Base-by-base conservation (phyloP, 2,329 filamentous ascomycete species). In the Geosmithia flava region DNA sequence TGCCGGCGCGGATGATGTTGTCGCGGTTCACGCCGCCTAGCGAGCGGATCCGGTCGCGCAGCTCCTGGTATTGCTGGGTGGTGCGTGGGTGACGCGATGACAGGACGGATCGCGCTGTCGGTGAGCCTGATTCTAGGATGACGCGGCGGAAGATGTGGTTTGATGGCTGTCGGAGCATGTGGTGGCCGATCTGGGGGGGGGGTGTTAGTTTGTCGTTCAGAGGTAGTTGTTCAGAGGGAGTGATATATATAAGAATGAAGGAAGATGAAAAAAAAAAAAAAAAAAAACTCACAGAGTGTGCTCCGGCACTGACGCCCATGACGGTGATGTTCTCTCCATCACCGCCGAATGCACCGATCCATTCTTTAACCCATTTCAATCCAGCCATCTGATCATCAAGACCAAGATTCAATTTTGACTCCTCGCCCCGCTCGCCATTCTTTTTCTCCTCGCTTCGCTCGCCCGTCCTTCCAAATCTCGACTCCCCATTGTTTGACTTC, bases 221-320 rank as follows among this genome's bases (percentile, higher is more conserved):
- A n/a, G n/a, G n/a, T n/a, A n/a, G n/a, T n/a, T n/a, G n/a, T n/a
- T n/a, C n/a, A n/a, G n/a, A n/a, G n/a, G n/a, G n/a, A n/a, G n/a
- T n/a, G n/a, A n/a, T n/a, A n/a, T n/a, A n/a, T n/a, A n/a, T n/a
- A 49, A 6, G 10, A 37, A 5, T 6, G 33, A 11, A 13, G 13
- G 33, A 37, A 37, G 11, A 37, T n/a, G 11, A 11, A 37, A 37
- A 13, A 16, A 13, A 37, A 37, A 11, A 11, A 37, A 37, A 11
- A 37, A 37, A 3, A 43, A 45, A 47, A 58, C 55, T 55, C 55
- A 76, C 74, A 49, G 78, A 80, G 60, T 85, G 81, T 8, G 76
- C 76, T 7, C 80, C 80, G 30, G 79, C 79, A 54, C 75, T 79
- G 42, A 73, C 59, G 0, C 80, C 82, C 74, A 78, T 78, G 47